Evolutionary conservation across 768 basidiomycete species (phyloP).

Genomic region (Rubroboletus pulcherrimus): DNA sequence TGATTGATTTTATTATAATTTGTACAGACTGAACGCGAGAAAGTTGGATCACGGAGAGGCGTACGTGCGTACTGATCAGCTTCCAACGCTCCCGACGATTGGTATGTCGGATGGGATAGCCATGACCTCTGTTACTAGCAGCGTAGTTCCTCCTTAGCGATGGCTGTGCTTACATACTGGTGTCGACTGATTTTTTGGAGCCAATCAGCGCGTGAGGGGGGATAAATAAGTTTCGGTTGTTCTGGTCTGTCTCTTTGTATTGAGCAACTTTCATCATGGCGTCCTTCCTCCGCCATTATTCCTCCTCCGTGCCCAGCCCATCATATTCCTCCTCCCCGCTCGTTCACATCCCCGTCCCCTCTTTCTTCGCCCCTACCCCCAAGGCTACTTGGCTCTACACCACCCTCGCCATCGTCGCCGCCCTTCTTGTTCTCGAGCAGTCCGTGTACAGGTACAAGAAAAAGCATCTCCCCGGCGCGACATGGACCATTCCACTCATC

Average conservation of each 20-base stretch:
- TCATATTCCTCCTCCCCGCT: conserved; percentile 41
- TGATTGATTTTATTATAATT: too few relatives aligned
- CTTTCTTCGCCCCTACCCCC: conserved; percentile 37
- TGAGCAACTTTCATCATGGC: conserved; percentile 27
- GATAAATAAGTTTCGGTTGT: conserved; percentile 1
- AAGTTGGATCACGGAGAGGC: not conserved
- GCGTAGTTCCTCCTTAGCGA: not conserved
- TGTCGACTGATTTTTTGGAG: conserved; percentile 25
- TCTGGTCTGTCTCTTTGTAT: not conserved
- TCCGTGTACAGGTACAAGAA: conserved; percentile 88
- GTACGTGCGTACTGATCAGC: not conserved
- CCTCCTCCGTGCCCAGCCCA: conserved; percentile 36
- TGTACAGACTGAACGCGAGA: not conserved
- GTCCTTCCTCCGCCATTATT: conserved; percentile 28
- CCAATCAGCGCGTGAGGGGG: conserved; percentile 18
- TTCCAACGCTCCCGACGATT: not conserved
- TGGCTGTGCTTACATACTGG: conserved; percentile 13
- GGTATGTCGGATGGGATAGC: not conserved
- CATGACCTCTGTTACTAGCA: too few relatives aligned
- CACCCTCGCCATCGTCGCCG: conserved; percentile 59
- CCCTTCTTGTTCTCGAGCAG: conserved; percentile 85
- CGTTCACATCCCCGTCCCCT: conserved; percentile 45
- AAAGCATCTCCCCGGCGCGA: conserved; percentile 76
- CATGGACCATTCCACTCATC: conserved; percentile 96
- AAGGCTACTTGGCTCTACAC: conserved; percentile 59